Evolutionary conservation across 306 rosid genomes (phyloP).

Genomic region (Dalbergia oliveri): DNA sequence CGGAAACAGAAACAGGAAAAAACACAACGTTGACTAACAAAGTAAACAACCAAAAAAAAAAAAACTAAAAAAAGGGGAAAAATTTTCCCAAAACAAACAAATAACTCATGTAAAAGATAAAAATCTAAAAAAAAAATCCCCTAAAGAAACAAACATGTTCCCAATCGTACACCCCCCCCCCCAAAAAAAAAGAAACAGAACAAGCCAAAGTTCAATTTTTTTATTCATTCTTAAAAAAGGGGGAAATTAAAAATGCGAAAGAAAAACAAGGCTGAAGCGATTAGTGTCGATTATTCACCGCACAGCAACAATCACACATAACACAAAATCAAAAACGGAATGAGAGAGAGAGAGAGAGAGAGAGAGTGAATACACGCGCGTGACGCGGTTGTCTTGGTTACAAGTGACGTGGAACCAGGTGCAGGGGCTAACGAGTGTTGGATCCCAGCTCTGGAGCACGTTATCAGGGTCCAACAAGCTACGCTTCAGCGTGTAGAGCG

Average conservation of each 20-base stretch:
- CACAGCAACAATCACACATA: background rate
- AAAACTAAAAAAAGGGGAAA: background rate
- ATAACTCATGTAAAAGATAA: conserved; percentile 24
- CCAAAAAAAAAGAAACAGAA: conserved; percentile 4
- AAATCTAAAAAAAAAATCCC: background rate
- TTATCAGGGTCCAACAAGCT: conserved; percentile 87
- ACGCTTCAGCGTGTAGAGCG: conserved; percentile 77
- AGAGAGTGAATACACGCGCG: conserved; percentile 71
- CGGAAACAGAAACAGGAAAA: conserved; percentile 23
- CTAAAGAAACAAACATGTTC: background rate
- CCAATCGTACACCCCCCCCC: background rate
- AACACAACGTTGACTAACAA: conserved; percentile 1
- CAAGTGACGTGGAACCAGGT: conserved; percentile 99
- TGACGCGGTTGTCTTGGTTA: conserved; percentile 88
- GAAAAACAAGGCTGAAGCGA: background rate
- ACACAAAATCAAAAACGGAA: background rate
- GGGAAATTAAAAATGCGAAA: background rate
- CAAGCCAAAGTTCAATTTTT: background rate
- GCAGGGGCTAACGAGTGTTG: conserved; percentile 94
- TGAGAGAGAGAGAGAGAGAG: conserved; percentile 3
- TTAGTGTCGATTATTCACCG: background rate
- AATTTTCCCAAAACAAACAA: background rate
- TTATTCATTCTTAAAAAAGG: background rate
- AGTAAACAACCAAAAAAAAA: background rate
- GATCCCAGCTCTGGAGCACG: conserved; percentile 98